A percentile compares a stretch with the other conserved stretches of the same genome.
Evolutionary conservation across 345 rosid species (phyloP).

Genomic region (Acer negundo): DNA sequence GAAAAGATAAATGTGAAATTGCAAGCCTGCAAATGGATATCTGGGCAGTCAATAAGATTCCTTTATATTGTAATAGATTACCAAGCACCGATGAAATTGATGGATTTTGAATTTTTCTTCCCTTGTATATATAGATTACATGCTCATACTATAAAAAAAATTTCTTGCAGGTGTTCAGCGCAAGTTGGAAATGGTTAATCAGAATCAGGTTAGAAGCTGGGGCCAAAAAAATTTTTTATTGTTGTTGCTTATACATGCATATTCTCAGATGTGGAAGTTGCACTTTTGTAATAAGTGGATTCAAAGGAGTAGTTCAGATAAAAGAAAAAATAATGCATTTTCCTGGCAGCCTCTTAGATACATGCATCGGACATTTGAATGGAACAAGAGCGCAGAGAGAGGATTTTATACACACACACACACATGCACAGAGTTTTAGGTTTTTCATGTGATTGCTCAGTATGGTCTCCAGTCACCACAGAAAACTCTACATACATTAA

Average conservation of each 20-base stretch:
- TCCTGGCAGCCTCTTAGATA: no score
- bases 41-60: no score
- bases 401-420: background rate
- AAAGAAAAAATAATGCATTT: no score
- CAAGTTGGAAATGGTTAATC: constrained; percentile 56
- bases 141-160: constrained; percentile 10
- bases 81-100: no score
- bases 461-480: no score
- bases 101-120: no score
- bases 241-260: background rate
- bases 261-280: background rate
- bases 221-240: background rate
- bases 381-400: background rate
- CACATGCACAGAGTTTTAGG: background rate
- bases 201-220: constrained; percentile 49
- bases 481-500: background rate
- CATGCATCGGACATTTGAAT: background rate
- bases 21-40: background rate
- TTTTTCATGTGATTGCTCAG: no score
- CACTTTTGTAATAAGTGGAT: background rate
- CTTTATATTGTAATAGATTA: background rate
- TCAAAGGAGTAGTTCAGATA: background rate
- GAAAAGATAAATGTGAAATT: background rate
- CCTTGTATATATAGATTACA: background rate
- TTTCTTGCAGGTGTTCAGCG: constrained; percentile 55